Conservation (phyloP, 75 land plant genomes). For the Pseudotsuga menziesii region DNA sequence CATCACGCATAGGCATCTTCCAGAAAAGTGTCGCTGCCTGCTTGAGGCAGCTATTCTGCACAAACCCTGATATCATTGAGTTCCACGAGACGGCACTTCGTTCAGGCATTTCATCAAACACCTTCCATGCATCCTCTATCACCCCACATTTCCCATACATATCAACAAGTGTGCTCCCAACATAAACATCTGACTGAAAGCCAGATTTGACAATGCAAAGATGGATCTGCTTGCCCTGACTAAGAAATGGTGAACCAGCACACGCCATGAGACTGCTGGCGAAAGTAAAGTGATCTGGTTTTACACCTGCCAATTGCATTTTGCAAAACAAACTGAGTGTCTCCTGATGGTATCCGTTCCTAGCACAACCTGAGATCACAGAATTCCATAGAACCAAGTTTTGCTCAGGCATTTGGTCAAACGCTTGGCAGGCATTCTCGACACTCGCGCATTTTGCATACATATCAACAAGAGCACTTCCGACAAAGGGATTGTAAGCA, state of each 20-base stretch:
- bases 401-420: neutral
- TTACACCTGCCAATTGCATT: slow-evolving; percentile 33
- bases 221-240: slow-evolving; percentile 39
- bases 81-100: slow-evolving; percentile 39
- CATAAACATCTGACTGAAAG: slow-evolving; percentile 15
- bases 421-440: neutral
- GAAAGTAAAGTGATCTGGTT: slow-evolving; percentile 30
- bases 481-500: slow-evolving; percentile 32
- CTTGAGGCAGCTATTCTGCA: slow-evolving; percentile 30
- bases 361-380: slow-evolving; percentile 33
- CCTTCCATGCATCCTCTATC: slow-evolving; percentile 25
- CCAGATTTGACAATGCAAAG: slow-evolving; percentile 14
- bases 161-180: slow-evolving; percentile 46
- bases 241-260: slow-evolving; percentile 8
- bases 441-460: slow-evolving; percentile 9
- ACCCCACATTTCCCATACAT: slow-evolving; percentile 44
- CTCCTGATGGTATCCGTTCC: slow-evolving; percentile 19
- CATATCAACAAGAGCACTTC: slow-evolving; percentile 31
- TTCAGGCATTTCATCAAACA: slow-evolving; percentile 24
- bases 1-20: slow-evolving; percentile 23
- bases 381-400: slow-evolving; percentile 29
- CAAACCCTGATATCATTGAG: slow-evolving; percentile 43
- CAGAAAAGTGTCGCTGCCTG: slow-evolving; percentile 25
- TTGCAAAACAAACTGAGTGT: slow-evolving; percentile 25
- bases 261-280: slow-evolving; percentile 37